Conservation (phyloP, 139 green algal genomes). For the Chlorokybus atmophyticus region DNA sequence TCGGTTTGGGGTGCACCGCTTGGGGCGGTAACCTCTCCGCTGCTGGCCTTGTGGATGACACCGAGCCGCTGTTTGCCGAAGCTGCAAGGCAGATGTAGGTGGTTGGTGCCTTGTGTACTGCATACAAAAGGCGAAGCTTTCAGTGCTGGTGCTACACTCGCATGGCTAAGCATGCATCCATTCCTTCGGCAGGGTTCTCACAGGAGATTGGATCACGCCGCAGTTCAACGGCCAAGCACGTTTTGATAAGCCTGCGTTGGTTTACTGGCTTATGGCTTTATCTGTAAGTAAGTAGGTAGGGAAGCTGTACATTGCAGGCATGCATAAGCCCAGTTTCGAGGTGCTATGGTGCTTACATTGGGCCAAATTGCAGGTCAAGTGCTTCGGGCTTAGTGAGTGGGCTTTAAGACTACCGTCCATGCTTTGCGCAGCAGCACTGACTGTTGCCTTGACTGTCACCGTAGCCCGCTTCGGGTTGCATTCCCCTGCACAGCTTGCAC, state of each 20-base stretch:
- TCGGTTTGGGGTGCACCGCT: too few species aligned
- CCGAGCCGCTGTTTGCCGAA: conserved; percentile 31
- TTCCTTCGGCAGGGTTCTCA: conserved; percentile 15
- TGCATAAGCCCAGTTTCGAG: neutral
- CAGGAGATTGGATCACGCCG: conserved; percentile 30
- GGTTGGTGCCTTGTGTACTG: too few species aligned
- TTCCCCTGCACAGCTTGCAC: too few species aligned
- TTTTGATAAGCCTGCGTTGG: conserved; percentile 30
- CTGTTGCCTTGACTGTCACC: neutral
- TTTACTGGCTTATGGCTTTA: conserved; percentile 24
- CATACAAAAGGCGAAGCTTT: neutral
- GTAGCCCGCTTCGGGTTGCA: neutral
- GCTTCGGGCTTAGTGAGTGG: conserved; percentile 7
- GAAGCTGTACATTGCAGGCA: neutral
- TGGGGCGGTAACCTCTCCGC: conserved; percentile 9
- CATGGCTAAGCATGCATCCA: neutral
- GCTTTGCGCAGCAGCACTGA: neutral
- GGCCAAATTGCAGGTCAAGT: neutral
- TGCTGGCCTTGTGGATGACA: conserved; percentile 29
- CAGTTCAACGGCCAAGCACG: conserved; percentile 31
- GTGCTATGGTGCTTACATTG: neutral
- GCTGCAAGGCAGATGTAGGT: conserved; percentile 25
- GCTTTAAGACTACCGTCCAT: conserved; percentile 7
- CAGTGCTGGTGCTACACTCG: neutral
- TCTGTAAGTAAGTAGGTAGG: conserved; percentile 4